Evolutionary conservation across 2,329 filamentous ascomycete genomes (phyloP).

Genomic region (Tricladium varicosporioides): DNA sequence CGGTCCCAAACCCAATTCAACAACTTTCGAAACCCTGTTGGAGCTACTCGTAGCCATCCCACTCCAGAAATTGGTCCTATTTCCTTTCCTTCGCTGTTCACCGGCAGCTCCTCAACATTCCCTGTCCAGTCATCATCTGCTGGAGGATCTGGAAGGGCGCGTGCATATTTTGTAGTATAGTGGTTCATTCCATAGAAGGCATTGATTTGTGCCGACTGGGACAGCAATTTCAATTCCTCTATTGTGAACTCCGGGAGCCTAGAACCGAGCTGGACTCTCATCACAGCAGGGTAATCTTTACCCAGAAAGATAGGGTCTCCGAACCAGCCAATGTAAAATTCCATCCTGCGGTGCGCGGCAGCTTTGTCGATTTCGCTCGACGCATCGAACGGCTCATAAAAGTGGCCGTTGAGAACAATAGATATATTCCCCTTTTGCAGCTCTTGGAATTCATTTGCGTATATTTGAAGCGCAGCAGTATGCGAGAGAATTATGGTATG

Average conservation of each 20-base stretch:
- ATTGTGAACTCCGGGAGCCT: slow-evolving; percentile 72
- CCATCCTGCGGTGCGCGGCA: slow-evolving; percentile 74
- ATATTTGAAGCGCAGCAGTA: slow-evolving; percentile 73
- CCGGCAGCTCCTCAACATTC: slow-evolving; percentile 69
- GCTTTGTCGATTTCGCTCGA: slow-evolving; percentile 70
- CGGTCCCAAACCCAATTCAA: slow-evolving; percentile 74
- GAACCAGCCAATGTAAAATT: slow-evolving; percentile 85
- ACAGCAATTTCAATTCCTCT: slow-evolving; percentile 68
- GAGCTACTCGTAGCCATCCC: slow-evolving; percentile 73
- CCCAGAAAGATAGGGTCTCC: slow-evolving; percentile 75
- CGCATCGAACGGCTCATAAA: slow-evolving; percentile 70
- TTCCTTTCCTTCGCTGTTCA: slow-evolving; percentile 67
- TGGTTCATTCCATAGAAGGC: slow-evolving; percentile 88
- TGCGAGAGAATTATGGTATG: slow-evolving; percentile 81
- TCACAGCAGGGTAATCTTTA: slow-evolving; percentile 77
- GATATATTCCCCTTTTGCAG: slow-evolving; percentile 72
- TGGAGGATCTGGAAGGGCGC: slow-evolving; percentile 61
- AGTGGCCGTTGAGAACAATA: slow-evolving; percentile 75
- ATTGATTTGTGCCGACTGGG: slow-evolving; percentile 67
- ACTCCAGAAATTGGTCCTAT: slow-evolving; percentile 81
- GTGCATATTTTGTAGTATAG: slow-evolving; percentile 84
- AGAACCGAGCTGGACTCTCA: slow-evolving; percentile 76
- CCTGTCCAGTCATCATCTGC: slow-evolving; percentile 67
- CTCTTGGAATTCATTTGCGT: slow-evolving; percentile 75
- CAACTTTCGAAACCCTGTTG: slow-evolving; percentile 73